Evolutionary conservation across 2,329 filamentous ascomycete species (phyloP), one percentile per base, ranked within the genome.

Genomic region (Furcasterigmium sp.): DNA sequence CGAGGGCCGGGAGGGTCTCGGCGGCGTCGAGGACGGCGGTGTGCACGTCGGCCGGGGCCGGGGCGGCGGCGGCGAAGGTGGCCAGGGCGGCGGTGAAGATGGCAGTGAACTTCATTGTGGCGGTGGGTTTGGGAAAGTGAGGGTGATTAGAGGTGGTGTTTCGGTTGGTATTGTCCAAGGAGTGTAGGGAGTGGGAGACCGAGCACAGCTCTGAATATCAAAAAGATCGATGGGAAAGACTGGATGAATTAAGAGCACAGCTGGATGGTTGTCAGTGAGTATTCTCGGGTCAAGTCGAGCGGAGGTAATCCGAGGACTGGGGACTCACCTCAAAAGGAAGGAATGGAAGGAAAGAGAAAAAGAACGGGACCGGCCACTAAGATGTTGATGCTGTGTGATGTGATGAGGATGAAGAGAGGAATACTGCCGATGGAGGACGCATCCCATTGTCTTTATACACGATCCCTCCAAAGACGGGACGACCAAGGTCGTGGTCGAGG

Each of bases 221-320:
- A 54, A n/a, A 47, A 52, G 55, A 54, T 51, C 58, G 51, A 51
- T 51, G 45, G 56, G 46, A 42, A 69, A 70, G 65, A 69, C 54
- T 62, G 63, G 66, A 67, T 48, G 59, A 68, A 69, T 61, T 65
- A 61, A 57, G 70, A 73, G 69, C 69, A 70, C 69, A 72, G 69
- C 70, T 73, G 49, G 47, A 44, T 39, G 19, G 34, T 45, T 46
- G 53, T 60, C 51, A 58, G 55, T 43, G 26, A 13, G 4, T 9
- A 17, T 35, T 39, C 13, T 42, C 13, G 39, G 37, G 41, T 32
- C 21, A 42, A 35, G 29, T 30, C 23, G 30, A 40, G 20, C 29
- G 32, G n/a, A n/a, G n/a, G n/a, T n/a, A n/a, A n/a, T n/a, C n/a
- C n/a, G 29, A 30, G 26, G n/a, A 17, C 18, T 11, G 26, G 14